Evolutionary conservation across 2,329 filamentous ascomycete genomes (phyloP).

Genomic region (Aspergillus pseudoviridinutans): DNA sequence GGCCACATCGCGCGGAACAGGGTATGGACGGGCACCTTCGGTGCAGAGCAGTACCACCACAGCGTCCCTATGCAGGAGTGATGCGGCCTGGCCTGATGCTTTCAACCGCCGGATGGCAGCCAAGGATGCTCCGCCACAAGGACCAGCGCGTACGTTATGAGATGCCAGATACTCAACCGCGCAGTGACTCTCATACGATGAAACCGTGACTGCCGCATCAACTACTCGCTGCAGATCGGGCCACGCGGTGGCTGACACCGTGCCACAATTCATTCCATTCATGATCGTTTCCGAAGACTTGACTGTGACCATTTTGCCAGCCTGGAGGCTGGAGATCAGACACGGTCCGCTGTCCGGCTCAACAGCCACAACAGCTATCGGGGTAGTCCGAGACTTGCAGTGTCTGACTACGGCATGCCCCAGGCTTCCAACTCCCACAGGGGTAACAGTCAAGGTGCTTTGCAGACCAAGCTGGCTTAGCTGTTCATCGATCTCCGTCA

Average conservation of each 20-base stretch:
- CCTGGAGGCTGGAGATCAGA: conserved; percentile 46
- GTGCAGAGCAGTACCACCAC: conserved; percentile 65
- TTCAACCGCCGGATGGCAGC: conserved; percentile 52
- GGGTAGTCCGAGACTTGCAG: conserved; percentile 49
- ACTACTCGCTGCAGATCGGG: conserved; percentile 54
- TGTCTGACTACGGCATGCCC: conserved; percentile 65
- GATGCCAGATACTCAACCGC: conserved; percentile 53
- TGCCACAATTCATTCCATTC: conserved; percentile 70
- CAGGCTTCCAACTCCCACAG: conserved; percentile 70
- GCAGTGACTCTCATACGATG: conserved; percentile 59
- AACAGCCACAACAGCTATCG: conserved; percentile 57
- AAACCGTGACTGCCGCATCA: conserved; percentile 58
- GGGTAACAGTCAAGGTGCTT: conserved; percentile 55
- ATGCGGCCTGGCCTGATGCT: conserved; percentile 27
- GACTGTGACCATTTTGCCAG: conserved; percentile 48
- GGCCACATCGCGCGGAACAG: conserved; percentile 40
- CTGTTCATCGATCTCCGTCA: conserved; percentile 64
- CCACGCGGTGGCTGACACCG: conserved; percentile 64
- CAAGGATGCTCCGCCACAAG: conserved; percentile 58
- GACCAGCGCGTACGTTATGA: conserved; percentile 51
- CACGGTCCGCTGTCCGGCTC: conserved; percentile 64
- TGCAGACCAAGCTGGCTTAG: conserved; percentile 39
- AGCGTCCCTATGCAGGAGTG: conserved; percentile 42
- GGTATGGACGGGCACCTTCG: conserved; percentile 57
- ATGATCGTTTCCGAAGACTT: conserved; percentile 63